Percentiles rank a stretch among this genome's conserved stretches.
These are phyloP conservation scores for Wickerhamomyces sp. DNA, from an alignment of 1,139 yeast genomes.

Conservation along the genomic window DNA sequence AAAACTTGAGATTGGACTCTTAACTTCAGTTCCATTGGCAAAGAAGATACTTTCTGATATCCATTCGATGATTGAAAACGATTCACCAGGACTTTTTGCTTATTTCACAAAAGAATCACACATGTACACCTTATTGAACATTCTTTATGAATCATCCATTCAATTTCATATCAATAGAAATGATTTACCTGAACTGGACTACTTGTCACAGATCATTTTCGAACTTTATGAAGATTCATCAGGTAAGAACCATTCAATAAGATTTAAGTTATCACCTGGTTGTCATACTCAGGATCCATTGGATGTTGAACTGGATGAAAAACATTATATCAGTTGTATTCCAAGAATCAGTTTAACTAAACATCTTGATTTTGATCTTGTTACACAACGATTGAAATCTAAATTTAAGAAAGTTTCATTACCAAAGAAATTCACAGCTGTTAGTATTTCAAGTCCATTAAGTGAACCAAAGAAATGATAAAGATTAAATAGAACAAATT, in stretches of 20 bases:
- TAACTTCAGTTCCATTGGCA: slow-evolving; percentile 92
- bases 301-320: slow-evolving; percentile 93
- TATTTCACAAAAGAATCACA: slow-evolving; percentile 97
- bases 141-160: slow-evolving; percentile 87
- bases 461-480: slow-evolving; percentile 13
- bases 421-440: slow-evolving; percentile 89
- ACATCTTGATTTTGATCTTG: slow-evolving; percentile 89
- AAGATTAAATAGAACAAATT: too few relatives aligned
- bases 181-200: slow-evolving; percentile 94
- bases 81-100: slow-evolving; percentile 76
- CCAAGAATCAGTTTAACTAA: slow-evolving; percentile 86
- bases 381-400: slow-evolving; percentile 73
- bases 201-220: slow-evolving; percentile 89
- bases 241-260: slow-evolving; percentile 78
- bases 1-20: slow-evolving; percentile 89
- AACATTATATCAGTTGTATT: slow-evolving; percentile 94
- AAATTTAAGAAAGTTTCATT: slow-evolving; percentile 82
- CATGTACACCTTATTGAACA: slow-evolving; percentile 86
- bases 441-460: slow-evolving; percentile 69
- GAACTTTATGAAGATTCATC: slow-evolving; percentile 82
- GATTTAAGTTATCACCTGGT: slow-evolving; percentile 91
- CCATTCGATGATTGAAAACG: slow-evolving; percentile 70
- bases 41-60: slow-evolving; percentile 81
- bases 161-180: slow-evolving; percentile 94
- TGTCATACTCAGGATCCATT: slow-evolving; percentile 97